A percentile compares a stretch with the other conserved stretches of the same genome.
Conservation (phyloP, 225 moss, liverwort and hornwort genomes). For the Sphagnum tenellum region DNA sequence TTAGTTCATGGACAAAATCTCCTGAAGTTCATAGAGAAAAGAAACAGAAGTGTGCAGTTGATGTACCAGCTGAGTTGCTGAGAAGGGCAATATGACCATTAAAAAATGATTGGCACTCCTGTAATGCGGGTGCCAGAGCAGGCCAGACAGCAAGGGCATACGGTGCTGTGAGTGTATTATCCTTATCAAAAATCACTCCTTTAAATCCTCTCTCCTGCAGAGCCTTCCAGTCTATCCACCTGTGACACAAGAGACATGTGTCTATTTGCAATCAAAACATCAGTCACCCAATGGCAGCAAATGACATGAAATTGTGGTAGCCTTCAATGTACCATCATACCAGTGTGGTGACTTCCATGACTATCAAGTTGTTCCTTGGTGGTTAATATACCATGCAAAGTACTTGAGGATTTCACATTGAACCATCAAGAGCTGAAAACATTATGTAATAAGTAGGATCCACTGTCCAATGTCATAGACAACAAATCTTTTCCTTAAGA, state of each 20-base stretch:
- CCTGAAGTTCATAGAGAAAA: no score
- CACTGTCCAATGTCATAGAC: no score
- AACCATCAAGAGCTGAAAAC: no score
- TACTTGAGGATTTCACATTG: no score
- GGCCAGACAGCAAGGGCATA: constrained; percentile 79
- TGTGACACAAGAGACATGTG: constrained; percentile 1
- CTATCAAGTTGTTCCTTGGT: not conserved
- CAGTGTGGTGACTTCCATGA: not conserved
- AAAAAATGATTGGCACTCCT: constrained; percentile 74
- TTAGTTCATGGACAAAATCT: no score
- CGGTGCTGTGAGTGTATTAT: constrained; percentile 93
- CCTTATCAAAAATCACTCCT: constrained; percentile 93
- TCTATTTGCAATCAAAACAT: no score
- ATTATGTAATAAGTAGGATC: no score
- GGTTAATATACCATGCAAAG: not conserved
- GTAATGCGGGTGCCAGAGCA: constrained; percentile 46
- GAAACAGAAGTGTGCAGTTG: not conserved
- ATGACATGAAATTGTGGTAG: not conserved
- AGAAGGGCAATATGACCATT: constrained; percentile 70
- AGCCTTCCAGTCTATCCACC: constrained; percentile 90
- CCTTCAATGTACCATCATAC: not conserved
- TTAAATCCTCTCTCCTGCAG: constrained; percentile 66
- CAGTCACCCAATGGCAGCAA: not conserved
- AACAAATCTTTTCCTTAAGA: no score
- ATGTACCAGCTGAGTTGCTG: constrained; percentile 90